Base-by-base conservation (phyloP, 139 green algal species). In the Diplosphaera chodatii region DNA sequence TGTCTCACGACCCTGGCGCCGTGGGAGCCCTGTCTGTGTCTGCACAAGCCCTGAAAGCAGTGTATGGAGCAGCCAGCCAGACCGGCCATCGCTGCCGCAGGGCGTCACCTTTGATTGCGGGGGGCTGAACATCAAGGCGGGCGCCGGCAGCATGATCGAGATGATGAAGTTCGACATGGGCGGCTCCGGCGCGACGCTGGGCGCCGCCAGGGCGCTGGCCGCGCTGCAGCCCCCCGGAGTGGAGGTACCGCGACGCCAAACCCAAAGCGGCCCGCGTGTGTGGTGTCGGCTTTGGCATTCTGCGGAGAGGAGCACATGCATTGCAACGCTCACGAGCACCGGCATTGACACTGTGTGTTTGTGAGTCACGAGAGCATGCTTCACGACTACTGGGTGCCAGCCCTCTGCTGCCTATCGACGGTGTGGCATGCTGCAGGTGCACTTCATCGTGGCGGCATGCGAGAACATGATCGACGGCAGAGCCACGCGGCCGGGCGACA, bases 101-200 rank as follows among this genome's bases (percentile, higher is more conserved):
- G 76, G 73, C 4, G 67, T 88, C 16, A 96, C 89, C 1, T 96
- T 97, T 72, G 92, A 97, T 84, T 87, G 69, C 64, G 91, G 92
- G 13, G 95, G 95, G 59, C 98, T 98, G 86, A 99, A 99, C 84
- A 74, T 99, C 69, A 99, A 99, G 85, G 91, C 90, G 15, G 92
- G 92, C 10, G 40, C 86, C 22, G 88, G 90, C n/a, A 86, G 75
- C 66, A 95, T 98, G 90, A 98, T 98, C 48, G 92, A 97, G 80
- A 80, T 92, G 73, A 97, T 97, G 92, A 96, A 96, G 80, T 90
- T 90, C 64, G 75, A 88, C 31, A 30, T 33, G 28, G n/a, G 21
- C 10, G 23, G 37, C 40, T 63, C 85, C 3, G 85, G 68, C 63
- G 93, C 91, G 2, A 89, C 87, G 4, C 85, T 97, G 21, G 93